Conservation (phyloP, 2,329 filamentous ascomycete genomes). For the Paracoccidioides lutzii region DNA sequence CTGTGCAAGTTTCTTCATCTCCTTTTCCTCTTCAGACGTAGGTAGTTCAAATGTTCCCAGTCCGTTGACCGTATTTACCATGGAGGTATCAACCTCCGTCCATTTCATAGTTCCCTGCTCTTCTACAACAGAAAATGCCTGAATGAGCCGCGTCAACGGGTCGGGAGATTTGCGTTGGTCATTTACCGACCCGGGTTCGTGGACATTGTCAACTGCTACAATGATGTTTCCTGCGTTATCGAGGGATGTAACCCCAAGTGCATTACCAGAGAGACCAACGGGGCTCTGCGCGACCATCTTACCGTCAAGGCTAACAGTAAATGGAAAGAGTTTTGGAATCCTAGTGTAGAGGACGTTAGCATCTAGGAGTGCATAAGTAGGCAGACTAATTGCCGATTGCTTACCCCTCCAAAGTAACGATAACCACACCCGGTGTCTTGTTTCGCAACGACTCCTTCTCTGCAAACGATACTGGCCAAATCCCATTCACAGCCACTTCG, state of each 20-base stretch:
- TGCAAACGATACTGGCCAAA: slow-evolving; percentile 32
- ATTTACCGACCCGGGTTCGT: slow-evolving; percentile 38
- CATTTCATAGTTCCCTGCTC: slow-evolving; percentile 17
- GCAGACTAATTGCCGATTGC: slow-evolving; percentile 11
- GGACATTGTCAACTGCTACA: slow-evolving; percentile 43
- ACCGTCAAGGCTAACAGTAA: slow-evolving; percentile 41
- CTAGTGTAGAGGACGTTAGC: slow-evolving; percentile 24
- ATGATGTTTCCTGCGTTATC: slow-evolving; percentile 24
- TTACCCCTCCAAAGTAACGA: slow-evolving; percentile 50
- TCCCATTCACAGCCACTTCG: slow-evolving; percentile 38
- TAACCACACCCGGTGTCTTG: slow-evolving; percentile 18
- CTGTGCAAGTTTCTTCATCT: slow-evolving; percentile 23
- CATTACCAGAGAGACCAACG: slow-evolving; percentile 50
- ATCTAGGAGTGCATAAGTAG: background rate
- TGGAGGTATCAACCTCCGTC: slow-evolving; percentile 13
- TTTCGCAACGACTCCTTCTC: slow-evolving; percentile 7
- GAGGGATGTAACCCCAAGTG: slow-evolving; percentile 42
- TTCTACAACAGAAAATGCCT: slow-evolving; percentile 18
- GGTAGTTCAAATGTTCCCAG: slow-evolving; percentile 19
- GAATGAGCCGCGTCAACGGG: slow-evolving; percentile 17
- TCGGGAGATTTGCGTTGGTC: slow-evolving; percentile 19
- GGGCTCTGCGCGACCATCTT: slow-evolving; percentile 39
- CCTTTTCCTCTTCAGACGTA: slow-evolving; percentile 17
- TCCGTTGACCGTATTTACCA: slow-evolving; percentile 18
- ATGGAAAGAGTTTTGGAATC: slow-evolving; percentile 54